phyloP scores from a whole-genome alignment of 805 yeast genomes.

The Groenewaldozyma salmanticensis region DNA sequence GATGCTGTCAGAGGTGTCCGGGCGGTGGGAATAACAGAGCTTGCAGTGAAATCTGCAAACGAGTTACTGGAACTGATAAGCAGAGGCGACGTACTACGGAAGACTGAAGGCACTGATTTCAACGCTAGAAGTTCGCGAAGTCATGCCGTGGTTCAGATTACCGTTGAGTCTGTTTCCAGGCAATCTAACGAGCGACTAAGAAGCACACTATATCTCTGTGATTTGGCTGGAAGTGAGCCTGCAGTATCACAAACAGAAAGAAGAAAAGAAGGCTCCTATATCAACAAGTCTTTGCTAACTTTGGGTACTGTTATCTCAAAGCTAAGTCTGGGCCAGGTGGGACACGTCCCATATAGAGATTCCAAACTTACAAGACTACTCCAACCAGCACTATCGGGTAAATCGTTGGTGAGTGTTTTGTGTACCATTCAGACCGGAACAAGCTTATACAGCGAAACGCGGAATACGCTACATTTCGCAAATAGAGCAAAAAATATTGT shows the following conservation, averaged over 20 bases:
- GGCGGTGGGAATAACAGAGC: slow-evolving; percentile 65
- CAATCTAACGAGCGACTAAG: slow-evolving; percentile 19
- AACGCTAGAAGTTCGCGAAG: slow-evolving; percentile 81
- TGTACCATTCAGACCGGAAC: slow-evolving; percentile 75
- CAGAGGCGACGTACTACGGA: slow-evolving; percentile 63
- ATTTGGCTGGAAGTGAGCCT: slow-evolving; percentile 93
- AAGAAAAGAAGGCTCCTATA: slow-evolving; percentile 87
- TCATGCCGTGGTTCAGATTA: slow-evolving; percentile 76
- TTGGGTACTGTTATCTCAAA: slow-evolving; percentile 88
- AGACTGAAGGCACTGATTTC: slow-evolving; percentile 83
- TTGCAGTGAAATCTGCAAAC: slow-evolving; percentile 42
- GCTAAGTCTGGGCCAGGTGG: slow-evolving; percentile 39
- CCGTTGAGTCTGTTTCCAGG: slow-evolving; percentile 26
- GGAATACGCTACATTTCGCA: slow-evolving; percentile 83
- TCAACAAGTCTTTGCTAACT: slow-evolving; percentile 83
- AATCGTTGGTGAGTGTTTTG: slow-evolving; percentile 69
- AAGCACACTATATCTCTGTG: slow-evolving; percentile 77
- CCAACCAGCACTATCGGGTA: slow-evolving; percentile 88
- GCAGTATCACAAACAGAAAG: slow-evolving; percentile 68
- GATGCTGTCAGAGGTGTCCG: slow-evolving; percentile 62
- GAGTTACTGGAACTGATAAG: slow-evolving; percentile 54
- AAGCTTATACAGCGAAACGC: slow-evolving; percentile 58
- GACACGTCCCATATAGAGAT: slow-evolving; percentile 87
- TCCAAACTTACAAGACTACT: slow-evolving; percentile 81
- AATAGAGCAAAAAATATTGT: slow-evolving; percentile 84